phyloP scores from a whole-genome alignment of 2,329 filamentous ascomycete genomes.

The Plenodomus lindquistii region DNA sequence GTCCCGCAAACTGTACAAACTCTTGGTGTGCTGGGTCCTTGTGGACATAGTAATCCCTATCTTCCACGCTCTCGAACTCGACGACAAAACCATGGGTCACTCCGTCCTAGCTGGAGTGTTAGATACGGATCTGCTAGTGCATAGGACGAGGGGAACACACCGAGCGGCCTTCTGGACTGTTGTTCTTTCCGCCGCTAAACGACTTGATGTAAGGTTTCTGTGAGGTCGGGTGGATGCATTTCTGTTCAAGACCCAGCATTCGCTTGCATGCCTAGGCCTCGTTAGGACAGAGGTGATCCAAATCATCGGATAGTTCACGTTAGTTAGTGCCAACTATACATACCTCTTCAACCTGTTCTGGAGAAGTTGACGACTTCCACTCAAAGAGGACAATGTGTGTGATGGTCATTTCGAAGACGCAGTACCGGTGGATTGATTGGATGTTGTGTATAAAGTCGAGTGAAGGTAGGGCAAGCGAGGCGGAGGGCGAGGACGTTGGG shows the following conservation, averaged over 20 bases:
- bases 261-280: conserved; percentile 58
- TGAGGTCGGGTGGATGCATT: conserved; percentile 63
- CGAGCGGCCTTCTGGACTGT: conserved; percentile 63
- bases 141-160: conserved; percentile 46
- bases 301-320: too few species aligned
- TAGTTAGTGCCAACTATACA: background rate
- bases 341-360: conserved; percentile 61
- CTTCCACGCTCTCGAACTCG: conserved; percentile 65
- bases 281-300: too few species aligned
- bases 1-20: conserved; percentile 59
- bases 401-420: conserved; percentile 57
- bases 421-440: background rate
- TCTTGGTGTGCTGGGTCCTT: conserved; percentile 66
- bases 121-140: background rate
- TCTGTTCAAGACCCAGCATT: conserved; percentile 61
- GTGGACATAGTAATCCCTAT: conserved; percentile 70
- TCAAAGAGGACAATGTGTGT: conserved; percentile 71
- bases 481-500: conserved; percentile 1
- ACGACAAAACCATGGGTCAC: conserved; percentile 72
- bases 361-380: conserved; percentile 59
- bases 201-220: conserved; percentile 64
- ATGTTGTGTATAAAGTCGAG: background rate
- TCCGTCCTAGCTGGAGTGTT: conserved; percentile 50
- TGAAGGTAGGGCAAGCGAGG: background rate
- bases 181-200: conserved; percentile 63